Evolutionary conservation across 2,329 filamentous ascomycete species (phyloP).

Genomic region (Furcasterigmium furcatum): DNA sequence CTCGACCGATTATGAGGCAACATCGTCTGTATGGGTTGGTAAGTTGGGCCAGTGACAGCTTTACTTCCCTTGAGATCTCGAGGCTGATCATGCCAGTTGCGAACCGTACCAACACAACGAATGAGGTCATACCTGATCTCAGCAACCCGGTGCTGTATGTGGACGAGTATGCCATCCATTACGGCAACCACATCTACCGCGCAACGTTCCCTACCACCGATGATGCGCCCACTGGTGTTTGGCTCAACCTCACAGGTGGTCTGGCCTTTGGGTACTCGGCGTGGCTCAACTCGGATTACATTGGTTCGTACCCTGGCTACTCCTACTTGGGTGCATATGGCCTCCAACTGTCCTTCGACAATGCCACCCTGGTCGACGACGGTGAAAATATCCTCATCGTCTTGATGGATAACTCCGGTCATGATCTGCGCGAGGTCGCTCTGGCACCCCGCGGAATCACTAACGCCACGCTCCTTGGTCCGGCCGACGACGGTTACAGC

Average conservation of each 20-base stretch:
- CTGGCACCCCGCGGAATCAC: constrained; percentile 48
- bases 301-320: constrained; percentile 53
- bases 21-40: constrained; percentile 38
- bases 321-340: constrained; percentile 32
- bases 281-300: constrained; percentile 53
- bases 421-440: constrained; percentile 48
- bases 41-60: no score
- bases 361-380: constrained; percentile 36
- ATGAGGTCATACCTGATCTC: constrained; percentile 39
- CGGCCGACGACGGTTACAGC: constrained; percentile 18
- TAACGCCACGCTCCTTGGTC: constrained; percentile 45
- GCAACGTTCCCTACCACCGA: constrained; percentile 42
- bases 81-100: constrained; percentile 27
- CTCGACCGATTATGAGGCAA: constrained; percentile 35
- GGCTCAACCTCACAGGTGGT: constrained; percentile 50
- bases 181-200: constrained; percentile 51
- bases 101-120: constrained; percentile 45
- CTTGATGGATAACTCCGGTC: constrained; percentile 57
- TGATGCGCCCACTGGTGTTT: constrained; percentile 35
- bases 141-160: constrained; percentile 55
- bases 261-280: constrained; percentile 54
- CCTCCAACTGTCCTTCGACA: constrained; percentile 45
- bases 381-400: constrained; percentile 48
- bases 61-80: no score
- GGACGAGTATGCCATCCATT: constrained; percentile 53